These are phyloP conservation scores for Sarocladiaceae sp. DNA, from an alignment of 2,329 filamentous ascomycete genomes.

Conservation along the genomic window DNA sequence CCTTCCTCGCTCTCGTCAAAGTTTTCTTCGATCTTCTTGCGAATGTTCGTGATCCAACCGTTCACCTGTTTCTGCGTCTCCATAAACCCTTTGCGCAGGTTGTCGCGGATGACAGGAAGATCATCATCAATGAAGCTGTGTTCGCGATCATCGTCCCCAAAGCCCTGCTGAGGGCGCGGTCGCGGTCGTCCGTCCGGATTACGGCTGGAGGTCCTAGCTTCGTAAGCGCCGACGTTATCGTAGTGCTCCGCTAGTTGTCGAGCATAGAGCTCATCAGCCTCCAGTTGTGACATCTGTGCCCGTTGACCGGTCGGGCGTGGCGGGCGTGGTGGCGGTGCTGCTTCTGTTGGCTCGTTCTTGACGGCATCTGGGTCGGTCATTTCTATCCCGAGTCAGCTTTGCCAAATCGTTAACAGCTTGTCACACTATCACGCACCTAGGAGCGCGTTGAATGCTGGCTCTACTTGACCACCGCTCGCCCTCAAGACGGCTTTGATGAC, in stretches of 20 bases:
- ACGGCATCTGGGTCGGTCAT: conserved; percentile 74
- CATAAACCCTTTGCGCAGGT: conserved; percentile 86
- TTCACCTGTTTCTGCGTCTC: conserved; percentile 94
- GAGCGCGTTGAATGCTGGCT: conserved; percentile 92
- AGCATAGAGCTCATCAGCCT: conserved; percentile 86
- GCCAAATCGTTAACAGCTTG: too few species aligned
- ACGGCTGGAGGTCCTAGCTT: conserved; percentile 46
- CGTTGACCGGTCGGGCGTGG: conserved; percentile 60
- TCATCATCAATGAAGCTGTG: conserved; percentile 95
- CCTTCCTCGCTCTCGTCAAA: conserved; percentile 62
- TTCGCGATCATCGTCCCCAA: conserved; percentile 58
- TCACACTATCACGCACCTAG: conserved; percentile 51
- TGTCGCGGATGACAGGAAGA: conserved; percentile 85
- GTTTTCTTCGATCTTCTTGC: conserved; percentile 89
- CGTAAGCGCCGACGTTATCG: conserved; percentile 55
- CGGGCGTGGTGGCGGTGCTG: conserved; percentile 65
- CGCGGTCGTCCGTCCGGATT: conserved; percentile 28
- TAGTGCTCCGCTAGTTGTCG: conserved; percentile 91
- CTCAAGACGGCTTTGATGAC: conserved; percentile 84
- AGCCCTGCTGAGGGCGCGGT: conserved; percentile 25
- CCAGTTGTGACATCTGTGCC: conserved; percentile 69
- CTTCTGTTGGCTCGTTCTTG: conserved; percentile 44
- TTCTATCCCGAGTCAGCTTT: conserved; percentile 35
- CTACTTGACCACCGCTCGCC: conserved; percentile 80
- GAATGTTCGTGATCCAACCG: conserved; percentile 82